Evolutionary conservation across 78 protist species (phyloP).

Genomic region (Dictyostelium citrinum): DNA sequence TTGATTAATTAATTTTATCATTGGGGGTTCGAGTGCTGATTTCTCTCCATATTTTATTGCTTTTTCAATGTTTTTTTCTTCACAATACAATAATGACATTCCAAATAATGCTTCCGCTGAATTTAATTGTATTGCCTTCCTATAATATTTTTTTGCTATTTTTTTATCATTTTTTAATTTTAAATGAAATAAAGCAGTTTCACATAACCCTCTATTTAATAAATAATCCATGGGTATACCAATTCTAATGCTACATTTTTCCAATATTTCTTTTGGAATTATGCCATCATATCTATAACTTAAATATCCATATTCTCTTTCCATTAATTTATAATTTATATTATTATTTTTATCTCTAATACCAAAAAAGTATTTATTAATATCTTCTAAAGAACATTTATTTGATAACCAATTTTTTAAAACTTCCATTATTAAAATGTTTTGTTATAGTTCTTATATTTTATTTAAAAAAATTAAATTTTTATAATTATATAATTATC

Average conservation of each 20-base stretch:
- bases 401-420: slow-evolving; percentile 12
- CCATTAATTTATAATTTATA: slow-evolving; percentile 2
- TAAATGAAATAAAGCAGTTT: neutral
- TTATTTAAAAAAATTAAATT: too few relatives aligned
- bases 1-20: neutral
- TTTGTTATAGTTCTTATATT: too few relatives aligned
- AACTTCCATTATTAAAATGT: neutral
- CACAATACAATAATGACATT: slow-evolving; percentile 1
- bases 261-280: neutral
- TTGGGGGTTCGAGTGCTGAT: slow-evolving; percentile 8
- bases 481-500: too few relatives aligned
- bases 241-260: neutral
- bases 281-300: neutral
- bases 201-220: slow-evolving; percentile 7
- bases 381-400: neutral
- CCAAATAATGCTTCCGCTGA: neutral
- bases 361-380: slow-evolving; percentile 25
- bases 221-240: slow-evolving; percentile 12
- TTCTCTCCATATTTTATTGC: slow-evolving; percentile 6
- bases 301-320: slow-evolving; percentile 1
- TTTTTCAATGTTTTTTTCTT: neutral
- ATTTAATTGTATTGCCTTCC: neutral
- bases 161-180: neutral
- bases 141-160: neutral
- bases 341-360: neutral